Evolutionary conservation across 352 stramenopile species (phyloP), one percentile per base, ranked within the genome.

Genomic region (Phytophthora quininea): DNA sequence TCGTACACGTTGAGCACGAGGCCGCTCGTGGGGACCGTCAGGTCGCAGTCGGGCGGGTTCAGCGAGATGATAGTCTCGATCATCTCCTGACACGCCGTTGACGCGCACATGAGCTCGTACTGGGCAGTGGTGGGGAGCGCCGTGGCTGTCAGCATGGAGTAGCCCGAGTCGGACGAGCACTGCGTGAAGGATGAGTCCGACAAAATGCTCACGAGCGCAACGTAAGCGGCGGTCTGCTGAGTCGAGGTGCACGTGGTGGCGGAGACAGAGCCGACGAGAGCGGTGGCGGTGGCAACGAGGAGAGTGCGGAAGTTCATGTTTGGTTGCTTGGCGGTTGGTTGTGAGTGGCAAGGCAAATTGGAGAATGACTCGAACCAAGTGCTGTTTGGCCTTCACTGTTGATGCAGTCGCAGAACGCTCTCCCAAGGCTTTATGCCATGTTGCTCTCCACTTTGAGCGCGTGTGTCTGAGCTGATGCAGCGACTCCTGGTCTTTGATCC

Each of bases 1-100:
- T 38, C 50, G 58, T 75, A 66, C 10, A 76, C 63, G 57, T 76
- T 72, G 32, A 76, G 40, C 45, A 64, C 67, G 24, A 74, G 61
- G 27, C 67, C 67, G 53, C 68, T 72, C 19, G 61, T 74, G 3
- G 67, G 67, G 30, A 76, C 64, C 48, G 64, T 71, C 40, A 76
- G 63, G 12, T 72, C 68, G 50, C 68, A 76, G 68, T 76, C 54
- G 24, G 68, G 63, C 24, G 68, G 48, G 62, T 62, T 68, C 1
- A 76, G 68, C 47, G 52, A 50, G 15, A 76, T 27, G 58, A 72
- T 64, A 40, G 62, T 56, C 29, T 19, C 50, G 47, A 76, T 71
- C 58, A 72, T 63, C 27, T 30, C 57, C 14, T 66, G 50, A 59
- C 68, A 76, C 4, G 64, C 64, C 35, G 58, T 65, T 29, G 62